Evolutionary conservation across 2,329 filamentous ascomycete genomes (phyloP).

Genomic region (Ophiostoma australiae): DNA sequence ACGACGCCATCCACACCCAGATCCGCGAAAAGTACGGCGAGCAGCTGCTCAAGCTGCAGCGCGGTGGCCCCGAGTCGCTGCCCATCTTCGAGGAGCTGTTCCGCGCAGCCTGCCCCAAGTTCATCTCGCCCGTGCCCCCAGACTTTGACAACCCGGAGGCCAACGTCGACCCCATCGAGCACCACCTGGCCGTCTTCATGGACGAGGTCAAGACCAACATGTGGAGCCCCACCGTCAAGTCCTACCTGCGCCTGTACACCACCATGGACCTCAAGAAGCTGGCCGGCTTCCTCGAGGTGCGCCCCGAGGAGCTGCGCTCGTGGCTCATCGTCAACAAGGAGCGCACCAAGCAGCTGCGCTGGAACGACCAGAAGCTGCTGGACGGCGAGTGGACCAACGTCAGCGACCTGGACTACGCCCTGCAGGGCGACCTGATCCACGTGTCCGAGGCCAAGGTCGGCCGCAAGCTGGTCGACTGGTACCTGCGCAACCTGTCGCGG

Average conservation of each 20-base stretch:
- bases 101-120: slow-evolving; percentile 96
- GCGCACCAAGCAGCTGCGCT: slow-evolving; percentile 91
- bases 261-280: slow-evolving; percentile 99
- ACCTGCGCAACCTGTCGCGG: slow-evolving; percentile 90
- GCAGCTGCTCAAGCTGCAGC: slow-evolving; percentile 93
- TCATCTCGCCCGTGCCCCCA: slow-evolving; percentile 94
- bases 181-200: slow-evolving; percentile 98
- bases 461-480: slow-evolving; percentile 96
- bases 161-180: slow-evolving; percentile 95
- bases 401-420: slow-evolving; percentile 93
- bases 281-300: slow-evolving; percentile 91
- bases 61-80: slow-evolving; percentile 88
- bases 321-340: slow-evolving; percentile 98
- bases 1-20: slow-evolving; percentile 98
- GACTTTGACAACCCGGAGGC: slow-evolving; percentile 96
- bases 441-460: slow-evolving; percentile 98
- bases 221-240: slow-evolving; percentile 95
- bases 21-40: slow-evolving; percentile 99
- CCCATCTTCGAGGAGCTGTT: slow-evolving; percentile 98
- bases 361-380: slow-evolving; percentile 81
- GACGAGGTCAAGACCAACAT: slow-evolving; percentile 99
- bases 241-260: slow-evolving; percentile 97
- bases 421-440: slow-evolving; percentile 97
- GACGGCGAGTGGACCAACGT: slow-evolving; percentile 91
- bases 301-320: slow-evolving; percentile 89